phyloP scores from a whole-genome alignment of 2,329 filamentous ascomycete genomes.

The Claviceps fusiformis region DNA sequence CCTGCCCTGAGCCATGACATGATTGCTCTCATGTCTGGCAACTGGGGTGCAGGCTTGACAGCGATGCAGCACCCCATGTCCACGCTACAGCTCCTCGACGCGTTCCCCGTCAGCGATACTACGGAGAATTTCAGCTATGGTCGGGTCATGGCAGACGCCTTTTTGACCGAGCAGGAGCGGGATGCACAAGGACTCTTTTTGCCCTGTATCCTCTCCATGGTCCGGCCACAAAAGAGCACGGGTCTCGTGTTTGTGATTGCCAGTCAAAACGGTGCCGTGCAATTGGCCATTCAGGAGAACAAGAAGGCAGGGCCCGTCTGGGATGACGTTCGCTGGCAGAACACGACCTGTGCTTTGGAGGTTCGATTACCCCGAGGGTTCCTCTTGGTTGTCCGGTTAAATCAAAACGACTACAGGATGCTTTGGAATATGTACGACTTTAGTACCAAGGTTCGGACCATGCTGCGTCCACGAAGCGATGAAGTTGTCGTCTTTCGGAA shows the following conservation, averaged over 20 bases:
- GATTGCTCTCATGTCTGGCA: constrained; percentile 53
- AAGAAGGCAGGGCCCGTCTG: constrained; percentile 58
- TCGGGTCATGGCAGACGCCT: constrained; percentile 60
- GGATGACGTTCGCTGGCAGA: constrained; percentile 71
- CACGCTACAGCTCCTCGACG: constrained; percentile 45
- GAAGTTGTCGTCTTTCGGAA: constrained; percentile 59
- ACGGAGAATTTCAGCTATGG: constrained; percentile 64
- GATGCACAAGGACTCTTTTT: constrained; percentile 56
- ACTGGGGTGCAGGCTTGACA: constrained; percentile 35
- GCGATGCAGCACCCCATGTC: constrained; percentile 32
- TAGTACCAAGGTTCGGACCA: constrained; percentile 60
- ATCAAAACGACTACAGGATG: constrained; percentile 63
- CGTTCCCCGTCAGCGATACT: constrained; percentile 67
- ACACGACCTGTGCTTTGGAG: constrained; percentile 50
- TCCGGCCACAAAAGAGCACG: constrained; percentile 55
- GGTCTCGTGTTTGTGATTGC: constrained; percentile 60
- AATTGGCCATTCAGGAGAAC: constrained; percentile 57
- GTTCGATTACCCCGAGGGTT: constrained; percentile 66
- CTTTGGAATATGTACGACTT: constrained; percentile 80
- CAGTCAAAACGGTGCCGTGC: constrained; percentile 67
- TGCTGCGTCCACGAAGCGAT: constrained; percentile 52
- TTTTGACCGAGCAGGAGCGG: constrained; percentile 58
- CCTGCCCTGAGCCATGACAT: constrained; percentile 61
- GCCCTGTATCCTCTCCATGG: constrained; percentile 62
- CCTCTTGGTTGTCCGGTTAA: constrained; percentile 54